Base-by-base conservation (phyloP, 2,329 filamentous ascomycete species). In the Stromatinia cepivora region DNA sequence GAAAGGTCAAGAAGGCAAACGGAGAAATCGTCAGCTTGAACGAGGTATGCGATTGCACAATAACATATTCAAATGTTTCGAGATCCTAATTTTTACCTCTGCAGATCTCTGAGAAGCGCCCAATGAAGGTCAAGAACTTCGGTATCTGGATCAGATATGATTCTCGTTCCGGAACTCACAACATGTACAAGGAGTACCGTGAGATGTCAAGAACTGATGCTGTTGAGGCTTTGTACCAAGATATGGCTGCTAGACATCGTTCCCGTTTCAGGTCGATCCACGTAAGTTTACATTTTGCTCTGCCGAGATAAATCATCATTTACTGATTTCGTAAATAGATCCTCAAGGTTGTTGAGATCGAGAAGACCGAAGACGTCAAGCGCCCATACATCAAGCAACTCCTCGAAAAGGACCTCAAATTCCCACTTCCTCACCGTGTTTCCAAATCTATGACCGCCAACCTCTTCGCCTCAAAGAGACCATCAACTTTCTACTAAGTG, bases 101-200 rank as follows among this genome's bases (percentile, higher is more conserved):
- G 31, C 66, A 97, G 94, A 96, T 99, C 87, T 85, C 89, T 86
- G 95, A 99, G 93, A 98, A 98, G 91, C 93, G 93, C 84, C 95
- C 95, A 80, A 87, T 94, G 81, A 97, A 97, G 89, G 94, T 99
- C 89, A 99, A 99, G 93, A 99, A 97, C 92, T 98, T 99, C 83
- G 95, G 95, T 84, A 90, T 99, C 90, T 99, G 96, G 96, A 91
- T 99, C 86, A 94, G 96, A 83, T 99, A 99, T 88, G 94, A 99
- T 87, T 99, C 96, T 74, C 94, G 95, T 85, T 98, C 95, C 80
- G 95, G 95, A 80, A 99, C 95, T 80, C 95, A 99, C 93, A 99
- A 99, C 92, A 99, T 99, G 95, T 99, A 99, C 93, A 98, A 98
- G 91, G 95, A 99, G 91, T 98, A 97, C 92, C 92, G 95, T 83